These are phyloP conservation scores for Neurospora sp. DNA, from an alignment of 495 filamentous ascomycete species.

Conservation along the genomic window DNA sequence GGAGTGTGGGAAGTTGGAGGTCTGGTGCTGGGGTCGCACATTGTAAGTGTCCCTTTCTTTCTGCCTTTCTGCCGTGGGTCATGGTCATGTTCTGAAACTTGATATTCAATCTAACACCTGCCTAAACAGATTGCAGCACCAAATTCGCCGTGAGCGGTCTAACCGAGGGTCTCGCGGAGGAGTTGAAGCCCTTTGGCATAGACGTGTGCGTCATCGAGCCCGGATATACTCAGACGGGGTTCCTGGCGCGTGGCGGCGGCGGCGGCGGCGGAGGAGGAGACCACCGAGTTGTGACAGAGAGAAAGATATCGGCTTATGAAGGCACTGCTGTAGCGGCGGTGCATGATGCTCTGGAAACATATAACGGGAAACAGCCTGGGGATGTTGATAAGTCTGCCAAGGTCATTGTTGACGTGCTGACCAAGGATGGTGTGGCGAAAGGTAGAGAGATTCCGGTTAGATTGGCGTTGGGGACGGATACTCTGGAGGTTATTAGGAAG, in stretches of 20 bases:
- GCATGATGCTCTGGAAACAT: slow-evolving; percentile 11
- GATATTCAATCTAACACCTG: background rate
- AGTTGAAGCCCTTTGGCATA: slow-evolving; percentile 37
- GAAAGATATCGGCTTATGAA: slow-evolving; percentile 20
- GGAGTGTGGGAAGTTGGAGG: slow-evolving; percentile 27
- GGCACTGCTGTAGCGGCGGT: slow-evolving; percentile 11
- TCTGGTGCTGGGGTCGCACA: slow-evolving; percentile 18
- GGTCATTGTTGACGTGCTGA: slow-evolving; percentile 38
- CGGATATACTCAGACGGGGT: slow-evolving; percentile 33
- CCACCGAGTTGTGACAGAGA: slow-evolving; percentile 20
- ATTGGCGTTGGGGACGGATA: slow-evolving; percentile 25
- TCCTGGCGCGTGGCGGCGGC: slow-evolving; percentile 10
- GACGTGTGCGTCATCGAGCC: slow-evolving; percentile 38
- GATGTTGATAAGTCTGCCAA: slow-evolving; percentile 35
- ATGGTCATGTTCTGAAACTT: background rate
- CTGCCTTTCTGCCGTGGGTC: too few species aligned
- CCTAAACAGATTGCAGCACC: slow-evolving; percentile 26
- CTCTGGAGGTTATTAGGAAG: slow-evolving; percentile 15
- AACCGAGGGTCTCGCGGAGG: slow-evolving; percentile 29
- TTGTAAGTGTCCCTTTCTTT: slow-evolving; percentile 11
- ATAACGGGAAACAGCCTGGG: slow-evolving; percentile 30
- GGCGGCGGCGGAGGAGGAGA: slow-evolving; percentile 6
- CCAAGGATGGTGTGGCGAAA: slow-evolving; percentile 25
- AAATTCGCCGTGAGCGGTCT: slow-evolving; percentile 37
- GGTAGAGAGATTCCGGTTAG: slow-evolving; percentile 24